phyloP scores from a whole-genome alignment of 345 rosid genomes.

The Citrus australasica region DNA sequence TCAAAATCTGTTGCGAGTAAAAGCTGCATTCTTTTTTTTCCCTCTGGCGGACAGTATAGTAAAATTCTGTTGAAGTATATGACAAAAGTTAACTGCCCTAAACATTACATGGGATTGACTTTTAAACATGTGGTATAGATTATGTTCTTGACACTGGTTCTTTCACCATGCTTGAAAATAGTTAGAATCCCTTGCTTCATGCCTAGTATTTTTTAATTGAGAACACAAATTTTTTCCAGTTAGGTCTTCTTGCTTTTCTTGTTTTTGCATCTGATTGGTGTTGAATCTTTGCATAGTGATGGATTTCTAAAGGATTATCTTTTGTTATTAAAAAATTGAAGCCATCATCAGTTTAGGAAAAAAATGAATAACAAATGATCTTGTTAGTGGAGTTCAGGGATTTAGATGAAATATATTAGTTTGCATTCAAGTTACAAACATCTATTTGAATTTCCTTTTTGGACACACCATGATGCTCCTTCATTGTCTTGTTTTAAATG shows the following conservation, averaged over 20 bases:
- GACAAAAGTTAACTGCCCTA: constrained; percentile 3
- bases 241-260: neutral
- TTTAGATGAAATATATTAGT: neutral
- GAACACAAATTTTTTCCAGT: neutral
- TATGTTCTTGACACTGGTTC: neutral
- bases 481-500: constrained; percentile 15
- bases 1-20: constrained; percentile 18
- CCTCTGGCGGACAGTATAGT: neutral
- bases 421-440: neutral
- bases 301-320: neutral
- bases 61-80: neutral
- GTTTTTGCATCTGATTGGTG: neutral
- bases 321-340: neutral
- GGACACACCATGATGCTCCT: constrained; percentile 14
- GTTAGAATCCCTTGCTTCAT: neutral
- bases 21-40: constrained; percentile 5
- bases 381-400: neutral
- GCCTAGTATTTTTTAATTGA: neutral
- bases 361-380: neutral
- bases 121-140: neutral
- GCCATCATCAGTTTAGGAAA: neutral
- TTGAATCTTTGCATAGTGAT: neutral
- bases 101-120: neutral
- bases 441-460: constrained; percentile 4
- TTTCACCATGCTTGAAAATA: neutral